phyloP scores from a whole-genome alignment of 176 grass and related monocot species.

The Aegilops speltoides region DNA sequence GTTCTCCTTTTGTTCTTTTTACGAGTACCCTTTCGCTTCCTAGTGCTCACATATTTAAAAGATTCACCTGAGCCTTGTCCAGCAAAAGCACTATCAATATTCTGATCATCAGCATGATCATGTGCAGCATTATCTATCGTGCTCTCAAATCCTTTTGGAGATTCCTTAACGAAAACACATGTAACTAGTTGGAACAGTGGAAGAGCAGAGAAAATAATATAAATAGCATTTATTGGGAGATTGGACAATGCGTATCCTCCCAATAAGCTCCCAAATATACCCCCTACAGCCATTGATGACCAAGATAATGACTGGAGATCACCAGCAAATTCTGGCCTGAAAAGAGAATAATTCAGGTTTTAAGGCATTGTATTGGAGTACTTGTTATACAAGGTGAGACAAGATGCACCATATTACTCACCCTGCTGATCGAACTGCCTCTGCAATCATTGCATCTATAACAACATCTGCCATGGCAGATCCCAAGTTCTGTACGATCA shows the following conservation, averaged over 20 bases:
- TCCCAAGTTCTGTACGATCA: slow-evolving; percentile 69
- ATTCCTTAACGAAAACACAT: slow-evolving; percentile 61
- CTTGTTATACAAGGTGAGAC: slow-evolving; percentile 6
- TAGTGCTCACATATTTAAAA: slow-evolving; percentile 31
- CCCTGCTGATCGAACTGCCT: slow-evolving; percentile 63
- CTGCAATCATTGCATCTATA: slow-evolving; percentile 83
- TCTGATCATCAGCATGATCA: slow-evolving; percentile 29
- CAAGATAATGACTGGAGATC: slow-evolving; percentile 84
- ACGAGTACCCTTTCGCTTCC: slow-evolving; percentile 35
- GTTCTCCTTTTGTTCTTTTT: slow-evolving; percentile 49
- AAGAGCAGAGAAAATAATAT: slow-evolving; percentile 60
- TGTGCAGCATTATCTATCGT: background rate
- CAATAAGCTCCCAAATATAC: slow-evolving; percentile 69
- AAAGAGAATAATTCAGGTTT: slow-evolving; percentile 26
- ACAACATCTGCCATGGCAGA: slow-evolving; percentile 85
- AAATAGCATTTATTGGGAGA: slow-evolving; percentile 60
- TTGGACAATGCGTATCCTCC: slow-evolving; percentile 79
- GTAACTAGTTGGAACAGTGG: slow-evolving; percentile 67
- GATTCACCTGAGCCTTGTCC: slow-evolving; percentile 27
- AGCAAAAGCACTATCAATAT: slow-evolving; percentile 7
- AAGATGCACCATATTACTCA: slow-evolving; percentile 26
- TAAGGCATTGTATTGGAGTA: background rate
- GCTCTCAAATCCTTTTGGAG: slow-evolving; percentile 32
- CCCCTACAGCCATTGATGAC: slow-evolving; percentile 76
- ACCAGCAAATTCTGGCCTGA: slow-evolving; percentile 70